phyloP scores from a whole-genome alignment of 768 basidiomycete species.

The Kwoniella mangroviensis region DNA sequence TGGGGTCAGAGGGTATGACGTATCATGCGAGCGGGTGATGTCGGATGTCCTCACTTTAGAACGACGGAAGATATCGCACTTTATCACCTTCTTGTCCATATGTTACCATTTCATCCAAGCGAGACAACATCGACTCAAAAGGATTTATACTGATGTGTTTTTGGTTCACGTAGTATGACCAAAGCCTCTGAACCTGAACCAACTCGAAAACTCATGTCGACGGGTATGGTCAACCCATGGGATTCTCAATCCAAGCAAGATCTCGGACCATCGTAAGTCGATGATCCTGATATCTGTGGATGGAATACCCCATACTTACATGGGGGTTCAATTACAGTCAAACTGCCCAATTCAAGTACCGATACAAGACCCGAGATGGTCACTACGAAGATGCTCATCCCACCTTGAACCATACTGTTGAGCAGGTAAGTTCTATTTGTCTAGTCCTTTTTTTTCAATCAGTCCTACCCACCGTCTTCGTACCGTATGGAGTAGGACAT shows the following conservation, averaged over 20 bases:
- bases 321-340: conserved; percentile 9
- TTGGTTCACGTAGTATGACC: conserved; percentile 35
- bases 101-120: too few species aligned
- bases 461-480: too few species aligned
- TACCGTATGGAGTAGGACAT: not conserved
- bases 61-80: conserved; percentile 1
- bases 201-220: conserved; percentile 35
- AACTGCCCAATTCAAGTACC: conserved; percentile 56
- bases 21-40: not conserved
- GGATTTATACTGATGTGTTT: too few species aligned
- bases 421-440: conserved; percentile 36
- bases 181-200: conserved; percentile 52
- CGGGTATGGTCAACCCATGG: conserved; percentile 54
- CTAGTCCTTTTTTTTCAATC: not conserved
- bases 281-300: too few species aligned
- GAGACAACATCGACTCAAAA: too few species aligned
- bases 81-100: too few species aligned
- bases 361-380: conserved; percentile 53
- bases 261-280: conserved; percentile 46
- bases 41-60: not conserved
- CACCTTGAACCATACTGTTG: conserved; percentile 37
- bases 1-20: not conserved
- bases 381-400: conserved; percentile 54
- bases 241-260: conserved; percentile 47
- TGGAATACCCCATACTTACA: too few species aligned